A percentile compares a stretch with the other conserved stretches of the same genome.
Conservation (phyloP, 129 eudicot species). For the Lactuca saligna region DNA sequence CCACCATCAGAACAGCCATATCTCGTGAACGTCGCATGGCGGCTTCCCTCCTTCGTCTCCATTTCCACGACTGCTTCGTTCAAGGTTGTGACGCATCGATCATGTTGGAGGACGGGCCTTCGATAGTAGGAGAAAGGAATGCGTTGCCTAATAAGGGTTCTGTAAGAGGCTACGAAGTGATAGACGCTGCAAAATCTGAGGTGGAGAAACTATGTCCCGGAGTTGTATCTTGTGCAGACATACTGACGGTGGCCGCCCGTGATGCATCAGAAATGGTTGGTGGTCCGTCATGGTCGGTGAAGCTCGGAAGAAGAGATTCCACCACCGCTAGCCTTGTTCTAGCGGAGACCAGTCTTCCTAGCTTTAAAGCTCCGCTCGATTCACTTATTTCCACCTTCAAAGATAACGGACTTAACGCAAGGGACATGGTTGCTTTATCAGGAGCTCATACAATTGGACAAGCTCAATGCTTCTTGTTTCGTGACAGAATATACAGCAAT, state of each 20-base stretch:
- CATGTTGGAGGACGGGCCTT: slow-evolving; percentile 37
- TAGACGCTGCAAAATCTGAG: slow-evolving; percentile 43
- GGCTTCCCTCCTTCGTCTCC: slow-evolving; percentile 37
- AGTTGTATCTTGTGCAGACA: slow-evolving; percentile 70
- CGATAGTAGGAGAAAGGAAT: not conserved
- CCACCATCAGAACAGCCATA: slow-evolving; percentile 34
- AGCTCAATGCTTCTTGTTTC: slow-evolving; percentile 57
- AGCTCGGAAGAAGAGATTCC: slow-evolving; percentile 70
- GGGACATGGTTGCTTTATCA: slow-evolving; percentile 76
- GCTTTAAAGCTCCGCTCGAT: slow-evolving; percentile 40
- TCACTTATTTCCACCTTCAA: slow-evolving; percentile 49
- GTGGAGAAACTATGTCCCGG: slow-evolving; percentile 58
- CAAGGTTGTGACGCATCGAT: slow-evolving; percentile 86
- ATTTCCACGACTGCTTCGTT: slow-evolving; percentile 37
- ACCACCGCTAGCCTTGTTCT: slow-evolving; percentile 47
- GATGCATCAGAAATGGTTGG: slow-evolving; percentile 68
- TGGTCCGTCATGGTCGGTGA: slow-evolving; percentile 69
- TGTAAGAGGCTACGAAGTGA: slow-evolving; percentile 46
- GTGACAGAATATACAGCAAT: slow-evolving; percentile 58
- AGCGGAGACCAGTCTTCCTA: slow-evolving; percentile 58
- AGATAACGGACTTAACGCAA: slow-evolving; percentile 47
- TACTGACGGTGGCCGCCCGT: slow-evolving; percentile 61
- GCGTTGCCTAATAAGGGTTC: slow-evolving; percentile 42
- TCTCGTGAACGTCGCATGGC: slow-evolving; percentile 41
- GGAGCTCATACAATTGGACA: slow-evolving; percentile 77